Evolutionary conservation across 225 moss, liverwort and hornwort genomes (phyloP), one percentile per base, ranked within the genome.

Genomic region (Bryum argenteum): DNA sequence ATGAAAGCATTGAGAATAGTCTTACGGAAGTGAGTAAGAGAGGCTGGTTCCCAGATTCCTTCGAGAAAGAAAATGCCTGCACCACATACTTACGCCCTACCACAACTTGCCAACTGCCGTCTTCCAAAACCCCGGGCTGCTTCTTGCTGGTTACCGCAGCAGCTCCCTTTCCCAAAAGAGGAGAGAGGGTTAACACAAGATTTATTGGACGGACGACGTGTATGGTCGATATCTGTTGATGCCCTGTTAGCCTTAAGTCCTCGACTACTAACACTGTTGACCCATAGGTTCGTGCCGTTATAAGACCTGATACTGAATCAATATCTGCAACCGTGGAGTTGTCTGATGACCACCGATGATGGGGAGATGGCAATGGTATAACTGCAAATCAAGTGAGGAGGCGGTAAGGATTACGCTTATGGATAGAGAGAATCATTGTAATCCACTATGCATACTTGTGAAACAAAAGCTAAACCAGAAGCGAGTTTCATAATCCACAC

Each of bases 81-180:
- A 96, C 89, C 56, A 93, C 87, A 78, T 96, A 96, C 74, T 93
- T 96, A 60, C 87, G 88, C 62, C 91, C 93, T 54, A 84, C 80
- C 80, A 93, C 96, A 77, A 93, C 90, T 84, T 96, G 93, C 96
- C 93, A 96, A 17, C 75, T 79, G 56, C 90, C 65, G 37, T 90
- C 96, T 61, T 90, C 83, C 40, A 87, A 63, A 61, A 90, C 70
- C 50, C 84, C 73, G 58, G 87, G 79, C 74, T 76, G 77, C 70
- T 86, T 90, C 70, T 77, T 78, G 69, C 65, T 82, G 45, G 76
- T 63, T 24, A 70, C 72, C 76, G 77, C 80, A 84, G 79, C 73
- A 71, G 76, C 61, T 63, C 82, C 93, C 78, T 85, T 84, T 19
- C 74, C 78, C 44, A 79, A 69, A 69, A 93, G 82, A 57, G 93